phyloP scores from a whole-genome alignment of 495 filamentous ascomycete species.

The Podospora appendiculata region DNA sequence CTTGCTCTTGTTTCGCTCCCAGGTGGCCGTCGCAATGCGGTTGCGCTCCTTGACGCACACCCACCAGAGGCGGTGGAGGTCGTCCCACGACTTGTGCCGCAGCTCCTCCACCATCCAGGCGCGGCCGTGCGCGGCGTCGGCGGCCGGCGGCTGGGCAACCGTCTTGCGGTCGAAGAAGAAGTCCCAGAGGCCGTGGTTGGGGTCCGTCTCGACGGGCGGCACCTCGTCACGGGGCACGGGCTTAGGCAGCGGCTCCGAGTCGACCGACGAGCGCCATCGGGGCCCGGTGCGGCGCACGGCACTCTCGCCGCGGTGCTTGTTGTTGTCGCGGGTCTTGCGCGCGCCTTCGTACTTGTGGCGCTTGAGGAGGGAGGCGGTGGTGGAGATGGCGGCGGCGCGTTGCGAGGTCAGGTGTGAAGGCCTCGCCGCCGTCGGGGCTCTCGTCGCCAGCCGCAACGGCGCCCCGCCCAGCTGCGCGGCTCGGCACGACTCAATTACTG shows the following conservation, averaged over 20 bases:
- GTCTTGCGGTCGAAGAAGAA: constrained; percentile 71
- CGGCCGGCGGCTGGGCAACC: constrained; percentile 57
- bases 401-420: constrained; percentile 5
- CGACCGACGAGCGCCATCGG: constrained; percentile 58
- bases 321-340: constrained; percentile 50
- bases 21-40: constrained; percentile 66
- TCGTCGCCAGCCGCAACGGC: background rate
- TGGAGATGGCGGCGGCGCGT: constrained; percentile 25
- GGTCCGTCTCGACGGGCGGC: constrained; percentile 48
- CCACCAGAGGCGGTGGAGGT: constrained; percentile 91
- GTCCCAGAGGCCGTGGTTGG: constrained; percentile 83
- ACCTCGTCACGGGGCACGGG: constrained; percentile 63
- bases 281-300: constrained; percentile 71
- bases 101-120: constrained; percentile 85
- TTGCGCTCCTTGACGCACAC: constrained; percentile 90
- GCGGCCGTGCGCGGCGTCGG: constrained; percentile 63
- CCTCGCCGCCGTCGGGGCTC: background rate
- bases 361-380: constrained; percentile 25
- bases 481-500: constrained; percentile 10
- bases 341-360: constrained; percentile 26
- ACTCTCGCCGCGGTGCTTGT: constrained; percentile 69
- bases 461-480: background rate
- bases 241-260: constrained; percentile 63
- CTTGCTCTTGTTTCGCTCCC: constrained; percentile 56
- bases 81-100: constrained; percentile 83